These are phyloP conservation scores for Xylaria flabelliformis DNA, from an alignment of 495 filamentous ascomycete species.

Conservation along the genomic window DNA sequence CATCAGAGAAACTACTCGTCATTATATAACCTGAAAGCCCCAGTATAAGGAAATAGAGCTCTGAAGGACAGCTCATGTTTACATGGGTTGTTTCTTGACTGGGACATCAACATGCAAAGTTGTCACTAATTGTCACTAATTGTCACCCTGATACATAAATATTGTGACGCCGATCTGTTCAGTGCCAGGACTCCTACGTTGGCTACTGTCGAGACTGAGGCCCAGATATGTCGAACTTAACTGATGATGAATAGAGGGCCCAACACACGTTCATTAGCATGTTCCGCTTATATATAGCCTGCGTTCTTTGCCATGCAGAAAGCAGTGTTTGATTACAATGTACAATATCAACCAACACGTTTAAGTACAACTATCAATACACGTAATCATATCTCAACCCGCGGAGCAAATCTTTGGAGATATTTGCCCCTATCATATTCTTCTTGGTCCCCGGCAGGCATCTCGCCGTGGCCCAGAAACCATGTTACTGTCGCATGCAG, in stretches of 20 bases:
- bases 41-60: too few relatives aligned
- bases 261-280: neutral
- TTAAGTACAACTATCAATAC: neutral
- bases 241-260: neutral
- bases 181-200: neutral
- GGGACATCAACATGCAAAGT: neutral
- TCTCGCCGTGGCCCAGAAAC: neutral
- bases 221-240: neutral
- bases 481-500: constrained; percentile 16
- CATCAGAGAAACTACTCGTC: too few relatives aligned
- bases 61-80: too few relatives aligned
- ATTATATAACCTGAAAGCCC: too few relatives aligned
- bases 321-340: neutral
- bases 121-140: neutral
- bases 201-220: neutral
- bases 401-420: neutral
- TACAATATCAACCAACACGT: neutral
- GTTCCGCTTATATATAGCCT: neutral
- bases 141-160: neutral
- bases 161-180: neutral
- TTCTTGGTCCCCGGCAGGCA: neutral
- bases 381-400: constrained; percentile 1
- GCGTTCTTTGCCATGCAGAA: neutral
- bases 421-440: neutral
- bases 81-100: neutral